A percentile compares a stretch with the other conserved stretches of the same genome.
Evolutionary conservation across 2,329 filamentous ascomycete species (phyloP).

Genomic region (Claviceps africana): DNA sequence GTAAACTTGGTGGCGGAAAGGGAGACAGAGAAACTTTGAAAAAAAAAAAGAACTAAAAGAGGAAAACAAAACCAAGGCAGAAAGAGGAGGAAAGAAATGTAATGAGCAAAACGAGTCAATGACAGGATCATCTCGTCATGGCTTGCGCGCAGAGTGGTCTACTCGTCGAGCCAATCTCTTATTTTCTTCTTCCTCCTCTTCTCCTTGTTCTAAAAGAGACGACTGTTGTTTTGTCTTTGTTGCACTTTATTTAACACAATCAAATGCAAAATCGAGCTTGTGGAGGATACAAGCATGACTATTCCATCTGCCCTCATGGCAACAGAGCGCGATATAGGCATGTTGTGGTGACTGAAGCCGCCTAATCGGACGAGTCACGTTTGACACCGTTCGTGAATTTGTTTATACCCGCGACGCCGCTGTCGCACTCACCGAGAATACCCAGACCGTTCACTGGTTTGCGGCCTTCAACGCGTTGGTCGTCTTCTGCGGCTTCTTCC

Average conservation of each 20-base stretch:
- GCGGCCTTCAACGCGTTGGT: conserved; percentile 8
- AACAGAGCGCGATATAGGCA: conserved; percentile 15
- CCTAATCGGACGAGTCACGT: conserved; percentile 14
- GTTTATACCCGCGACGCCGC: conserved; percentile 29
- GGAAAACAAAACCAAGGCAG: neutral
- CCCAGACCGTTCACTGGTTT: conserved; percentile 25
- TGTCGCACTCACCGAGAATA: conserved; percentile 29
- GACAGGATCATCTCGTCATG: neutral
- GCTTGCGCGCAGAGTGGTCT: neutral
- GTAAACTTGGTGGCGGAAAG: no score
- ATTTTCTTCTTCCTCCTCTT: neutral
- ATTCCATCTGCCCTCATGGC: neutral
- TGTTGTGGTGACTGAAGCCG: conserved; percentile 16
- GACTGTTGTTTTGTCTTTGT: neutral
- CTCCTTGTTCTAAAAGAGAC: no score
- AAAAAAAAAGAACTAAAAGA: neutral
- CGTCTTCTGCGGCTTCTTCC: conserved; percentile 27
- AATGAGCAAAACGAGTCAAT: neutral
- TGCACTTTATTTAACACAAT: neutral
- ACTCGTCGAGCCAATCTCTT: neutral
- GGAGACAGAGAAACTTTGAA: neutral
- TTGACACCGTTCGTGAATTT: conserved; percentile 22
- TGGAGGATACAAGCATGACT: neutral
- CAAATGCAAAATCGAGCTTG: neutral
- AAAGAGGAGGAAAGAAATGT: neutral